Base-by-base conservation (phyloP, 2,329 filamentous ascomycete species). In the Paracamarosporium sp. region DNA sequence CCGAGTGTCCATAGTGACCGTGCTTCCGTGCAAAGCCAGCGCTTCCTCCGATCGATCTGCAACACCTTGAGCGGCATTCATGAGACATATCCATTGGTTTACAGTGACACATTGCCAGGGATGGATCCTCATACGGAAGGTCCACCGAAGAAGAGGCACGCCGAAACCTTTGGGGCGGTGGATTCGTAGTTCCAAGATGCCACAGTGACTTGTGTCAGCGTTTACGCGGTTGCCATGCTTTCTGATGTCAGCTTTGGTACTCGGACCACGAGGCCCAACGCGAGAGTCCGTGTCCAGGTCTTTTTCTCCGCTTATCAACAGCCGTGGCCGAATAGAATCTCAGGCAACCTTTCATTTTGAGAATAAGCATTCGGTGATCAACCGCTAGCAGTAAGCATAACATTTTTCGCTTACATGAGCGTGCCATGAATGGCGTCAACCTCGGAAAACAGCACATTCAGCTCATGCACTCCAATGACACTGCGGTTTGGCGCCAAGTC, bases 331-430 rank as follows among this genome's bases (percentile, higher is more conserved):
- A 38, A 38, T 50, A 7, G 46, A 36, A 36, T 6, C 6, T 25
- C 25, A 20, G 31, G 22, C 15, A 50, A n/a, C 24, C 28, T 13
- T 28, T 5, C 33, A 38, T 24, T 27, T 48, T 5, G 2, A 38
- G 28, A 28, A 50, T 40, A 50, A 50, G 46, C 46, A 38, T 50
- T 38, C 22, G 9, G 24, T 27, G 46, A 50, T 50, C 46, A 50
- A 13, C 46, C 46, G 46, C 46, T 38, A 50, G 46, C 22, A 50
- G 46, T 38, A 50, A 50, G 46, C 46, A 50, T 50, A 50, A 48
- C 13, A 5, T n/a, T 24, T 6, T 27, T 11, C 22, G 46, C 31
- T 50, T 38, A 38, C 22, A 50, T 17, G n/a, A n/a, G 13, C 31
- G 13, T 15, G 24, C 22, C 33, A 12, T 20, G 35, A 11, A 50